Evolutionary conservation across 148 eudicot genomes (phyloP), one percentile per base, ranked within the genome.

Genomic region (Arctostaphylos glauca): DNA sequence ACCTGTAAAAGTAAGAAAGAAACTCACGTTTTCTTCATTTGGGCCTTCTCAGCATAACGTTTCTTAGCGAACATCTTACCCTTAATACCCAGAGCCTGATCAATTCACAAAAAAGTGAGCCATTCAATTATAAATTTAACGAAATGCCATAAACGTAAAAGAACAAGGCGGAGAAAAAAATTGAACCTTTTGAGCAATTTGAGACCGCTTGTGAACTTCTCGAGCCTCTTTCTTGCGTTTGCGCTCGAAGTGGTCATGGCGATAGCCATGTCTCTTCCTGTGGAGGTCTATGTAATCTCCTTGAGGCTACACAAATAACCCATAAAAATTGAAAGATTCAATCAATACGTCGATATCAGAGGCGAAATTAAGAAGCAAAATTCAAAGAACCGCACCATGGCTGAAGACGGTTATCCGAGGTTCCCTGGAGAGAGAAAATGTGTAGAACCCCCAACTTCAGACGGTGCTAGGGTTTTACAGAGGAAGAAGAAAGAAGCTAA

Each of bases 171-270:
- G n/a, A 81, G 38, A 41, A 53, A 47, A 58, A 49, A 54, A 16
- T 4, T 14, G 53, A 10, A 96, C 99, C 54, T 84, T 90, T 81
- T 94, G 98, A 21, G 98, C 98, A 46, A 84, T 62, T 77, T 89
- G 81, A 47, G 99, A 94, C 31, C 84, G 88, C 89, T 85, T 83
- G 85, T 94, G 92, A 83, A 85, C 92, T 85, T 90, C 90, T 83
- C 98, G 96, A 53, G 99, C 99, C 72, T 88, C 90, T 89, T 85
- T 92, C 94, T 96, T 96, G 25, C 98, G 95, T 83, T 93, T 90
- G 74, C 99, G 94, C 90, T 94, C 98, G 76, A 86, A 87, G 87
- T 90, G 89, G 82, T 96, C 98, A 84, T 70, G 91, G 77, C 99
- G 94, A 62, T 84, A 83, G n/a, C 99, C 99, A 93, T 91, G 1